Evolutionary conservation across 2,329 filamentous ascomycete species (phyloP), one percentile per base, ranked within the genome.

Genomic region (Trichoderma endophyticum): DNA sequence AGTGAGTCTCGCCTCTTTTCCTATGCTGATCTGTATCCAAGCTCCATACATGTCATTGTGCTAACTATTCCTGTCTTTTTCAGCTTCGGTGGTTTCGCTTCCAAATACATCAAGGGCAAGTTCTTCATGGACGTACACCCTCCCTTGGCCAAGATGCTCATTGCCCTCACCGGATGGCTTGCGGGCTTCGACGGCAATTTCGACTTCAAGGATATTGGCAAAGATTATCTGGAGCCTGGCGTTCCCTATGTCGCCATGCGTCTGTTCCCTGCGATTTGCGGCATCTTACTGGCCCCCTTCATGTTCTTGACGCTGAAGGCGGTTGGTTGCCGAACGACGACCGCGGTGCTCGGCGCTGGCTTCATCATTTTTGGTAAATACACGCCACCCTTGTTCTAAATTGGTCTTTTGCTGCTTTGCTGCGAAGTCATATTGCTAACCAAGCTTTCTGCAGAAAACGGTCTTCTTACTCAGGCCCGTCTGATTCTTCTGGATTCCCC

Each of bases 71-170:
- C 34, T 14, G 6, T 36, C 18, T 15, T 28, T 26, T 24, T 9
- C 79, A 97, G 94, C 84, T 99, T 99, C 82, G 96, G 96, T 81
- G 96, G 96, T 63, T 99, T 99, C 81, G 96, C 96, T 75, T 94
- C 93, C 77, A 99, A 99, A 83, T 99, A 99, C 83, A 98, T 99
- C 88, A 98, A 99, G 87, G 96, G 96, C 79, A 92, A 88, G 81
- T 99, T 99, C 88, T 99, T 99, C 83, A 99, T 99, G 96, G 96
- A 99, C 81, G 96, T 99, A n/a, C 96, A 99, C 81, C 96, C 96
- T 36, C 96, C 96, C 60, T 88, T 99, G 73, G 96, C 96, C 76
- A 99, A 99, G 86, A 90, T 99, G 80, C 90, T 99, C 76, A 95
- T 99, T 78, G 97, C 96, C 67, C 89, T 99, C 73, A 94, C 95